Percentiles rank a stretch among this genome's conserved stretches.
Conservation (phyloP, 768 basidiomycete species). For the Amanita fuliginea region DNA sequence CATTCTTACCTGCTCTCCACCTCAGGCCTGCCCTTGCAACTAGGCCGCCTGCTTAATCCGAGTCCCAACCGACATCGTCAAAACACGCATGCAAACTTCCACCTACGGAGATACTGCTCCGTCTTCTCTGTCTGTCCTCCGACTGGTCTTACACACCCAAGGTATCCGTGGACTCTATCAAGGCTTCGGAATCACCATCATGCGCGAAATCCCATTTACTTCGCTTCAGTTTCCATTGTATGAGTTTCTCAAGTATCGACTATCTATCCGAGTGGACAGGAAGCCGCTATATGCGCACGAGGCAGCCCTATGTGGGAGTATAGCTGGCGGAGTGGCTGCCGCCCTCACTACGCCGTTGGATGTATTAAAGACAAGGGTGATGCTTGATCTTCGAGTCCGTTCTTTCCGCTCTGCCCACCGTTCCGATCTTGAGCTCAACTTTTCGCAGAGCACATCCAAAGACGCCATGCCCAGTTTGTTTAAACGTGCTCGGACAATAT, state of each 20-base stretch:
- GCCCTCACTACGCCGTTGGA: constrained; percentile 90
- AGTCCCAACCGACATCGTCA: constrained; percentile 94
- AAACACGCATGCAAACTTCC: constrained; percentile 84
- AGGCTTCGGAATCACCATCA: constrained; percentile 76
- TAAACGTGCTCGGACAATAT: constrained; percentile 54
- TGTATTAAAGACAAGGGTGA: constrained; percentile 93
- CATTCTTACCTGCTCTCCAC: constrained; percentile 12
- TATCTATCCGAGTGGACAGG: constrained; percentile 43
- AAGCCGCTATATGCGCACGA: constrained; percentile 54
- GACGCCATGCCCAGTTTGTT: constrained; percentile 43
- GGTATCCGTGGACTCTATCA: constrained; percentile 79
- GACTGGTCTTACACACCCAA: constrained; percentile 42
- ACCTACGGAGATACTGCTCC: constrained; percentile 46
- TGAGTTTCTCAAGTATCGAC: constrained; percentile 66
- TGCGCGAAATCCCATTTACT: constrained; percentile 78
- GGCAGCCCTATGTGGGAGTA: constrained; percentile 81
- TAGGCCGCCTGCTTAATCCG: constrained; percentile 90
- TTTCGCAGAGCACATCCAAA: constrained; percentile 35
- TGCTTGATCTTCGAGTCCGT: constrained; percentile 81
- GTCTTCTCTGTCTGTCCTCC: constrained; percentile 53
- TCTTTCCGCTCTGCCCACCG: not conserved
- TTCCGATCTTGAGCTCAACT: not conserved
- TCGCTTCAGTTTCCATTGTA: constrained; percentile 95
- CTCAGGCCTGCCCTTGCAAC: not conserved
- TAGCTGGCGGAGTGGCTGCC: constrained; percentile 87